Base-by-base conservation (phyloP, 78 protist species). In the Dictyostelium capitatum region DNA sequence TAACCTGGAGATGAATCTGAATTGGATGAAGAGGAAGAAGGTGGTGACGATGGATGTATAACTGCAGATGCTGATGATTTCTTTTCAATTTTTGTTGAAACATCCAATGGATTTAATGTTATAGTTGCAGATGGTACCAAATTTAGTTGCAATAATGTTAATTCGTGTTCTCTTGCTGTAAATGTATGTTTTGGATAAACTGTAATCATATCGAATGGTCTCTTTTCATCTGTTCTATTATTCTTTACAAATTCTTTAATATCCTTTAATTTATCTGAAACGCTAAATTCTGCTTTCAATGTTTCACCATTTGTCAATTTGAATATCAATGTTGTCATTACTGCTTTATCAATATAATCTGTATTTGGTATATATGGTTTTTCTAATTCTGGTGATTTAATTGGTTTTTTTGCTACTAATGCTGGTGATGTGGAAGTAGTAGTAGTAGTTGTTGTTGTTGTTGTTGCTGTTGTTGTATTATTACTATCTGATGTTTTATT, bases 61-160 rank as follows among this genome's bases (percentile, higher is more conserved):
- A 32, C 23, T 14, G 25, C 62, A 7, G 25, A 28, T 62, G 70
- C 70, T 10, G 70, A 62, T 23, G 70, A 62, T 62, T 62, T 43
- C 47, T 56, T 43, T 43, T 56, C 54, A 0, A 47, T 70, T 30
- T 59, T 59, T 14, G 80, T 46, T 19, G 83, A 64, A 37, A 30
- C 30, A n/a, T 30, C 59, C 15, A 79, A 54, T 51, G 83, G 83
- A 10, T 20, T n/a, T 7, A 79, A 59, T 54, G 64, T 80, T 53
- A 80, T 41, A 7, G 85, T 80, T 43, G 85, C 85, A 23, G 85
- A 80, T n/a, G 85, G 85, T 2, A 80, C 74, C 53, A 80, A 43
- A 37, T 62, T 67, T 43, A 80, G 43, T 12, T 59, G 47, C n/a
- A 37, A 57, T 43, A 80, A 59, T 32, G 75, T 59, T 43, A n/a